Evolutionary conservation across 169 alveolate species (phyloP).

Genomic region (Plasmodium fragile): DNA sequence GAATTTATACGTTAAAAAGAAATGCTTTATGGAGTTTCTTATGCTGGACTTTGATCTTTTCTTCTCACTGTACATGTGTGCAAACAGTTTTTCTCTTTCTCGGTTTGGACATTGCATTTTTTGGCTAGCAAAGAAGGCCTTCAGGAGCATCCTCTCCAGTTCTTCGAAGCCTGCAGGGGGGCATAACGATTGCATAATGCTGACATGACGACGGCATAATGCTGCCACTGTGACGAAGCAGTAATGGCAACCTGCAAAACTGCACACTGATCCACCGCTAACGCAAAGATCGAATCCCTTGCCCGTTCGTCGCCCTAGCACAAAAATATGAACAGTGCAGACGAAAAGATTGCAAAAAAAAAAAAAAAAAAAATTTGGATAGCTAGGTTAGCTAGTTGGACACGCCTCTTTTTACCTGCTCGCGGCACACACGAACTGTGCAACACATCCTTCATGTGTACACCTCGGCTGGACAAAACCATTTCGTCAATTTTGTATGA

Average conservation of each 20-base stretch:
- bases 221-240: neutral
- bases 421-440: neutral
- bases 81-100: constrained; percentile 19
- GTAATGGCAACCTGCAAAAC: neutral
- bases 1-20: constrained; percentile 19
- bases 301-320: neutral
- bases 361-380: neutral
- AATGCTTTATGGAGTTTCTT: constrained; percentile 27
- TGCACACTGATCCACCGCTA: too few species aligned
- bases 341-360: neutral
- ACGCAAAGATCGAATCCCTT: neutral
- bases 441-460: neutral
- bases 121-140: neutral
- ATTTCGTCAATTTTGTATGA: constrained; percentile 55
- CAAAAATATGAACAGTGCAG: neutral
- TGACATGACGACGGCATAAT: neutral
- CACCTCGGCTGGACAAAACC: neutral
- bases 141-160: neutral
- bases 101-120: neutral
- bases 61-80: constrained; percentile 38
- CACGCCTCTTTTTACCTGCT: neutral
- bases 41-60: constrained; percentile 20
- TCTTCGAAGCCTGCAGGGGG: constrained; percentile 25
- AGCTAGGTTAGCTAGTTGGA: neutral
- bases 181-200: neutral